phyloP scores from a whole-genome alignment of 163 green algal species.

The Chloromonas sp. region DNA sequence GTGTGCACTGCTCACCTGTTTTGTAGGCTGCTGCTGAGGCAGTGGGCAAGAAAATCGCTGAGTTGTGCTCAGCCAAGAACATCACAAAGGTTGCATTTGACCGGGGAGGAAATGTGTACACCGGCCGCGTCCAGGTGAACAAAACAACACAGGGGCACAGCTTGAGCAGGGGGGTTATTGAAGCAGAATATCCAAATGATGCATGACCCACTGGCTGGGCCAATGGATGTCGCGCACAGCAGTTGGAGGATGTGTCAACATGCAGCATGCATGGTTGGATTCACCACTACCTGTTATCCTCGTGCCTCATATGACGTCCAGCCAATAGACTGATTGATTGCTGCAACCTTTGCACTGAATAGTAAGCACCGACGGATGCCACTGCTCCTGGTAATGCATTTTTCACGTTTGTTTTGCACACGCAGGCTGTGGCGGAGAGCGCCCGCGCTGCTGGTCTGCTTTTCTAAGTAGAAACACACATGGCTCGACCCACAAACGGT shows the following conservation, averaged over 20 bases:
- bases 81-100: slow-evolving; percentile 91
- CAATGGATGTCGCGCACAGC: background rate
- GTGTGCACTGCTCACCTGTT: too few species aligned
- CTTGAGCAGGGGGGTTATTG: background rate
- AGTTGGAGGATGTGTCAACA: background rate
- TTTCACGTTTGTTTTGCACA: background rate
- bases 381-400: background rate
- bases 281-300: too few species aligned
- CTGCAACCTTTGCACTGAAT: too few species aligned
- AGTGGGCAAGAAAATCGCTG: slow-evolving; percentile 87
- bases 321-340: too few species aligned
- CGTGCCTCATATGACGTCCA: too few species aligned
- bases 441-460: background rate
- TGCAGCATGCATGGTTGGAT: too few species aligned
- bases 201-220: background rate
- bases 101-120: slow-evolving; percentile 89
- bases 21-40: slow-evolving; percentile 36
- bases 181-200: background rate
- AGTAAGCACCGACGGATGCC: background rate
- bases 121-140: slow-evolving; percentile 80
- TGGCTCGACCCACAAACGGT: too few species aligned
- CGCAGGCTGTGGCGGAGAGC: background rate
- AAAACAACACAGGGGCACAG: background rate
- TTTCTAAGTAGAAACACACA: background rate
- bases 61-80: slow-evolving; percentile 72